Base-by-base conservation (phyloP, 2,329 filamentous ascomycete genomes). In the Ascochyta fabae region DNA sequence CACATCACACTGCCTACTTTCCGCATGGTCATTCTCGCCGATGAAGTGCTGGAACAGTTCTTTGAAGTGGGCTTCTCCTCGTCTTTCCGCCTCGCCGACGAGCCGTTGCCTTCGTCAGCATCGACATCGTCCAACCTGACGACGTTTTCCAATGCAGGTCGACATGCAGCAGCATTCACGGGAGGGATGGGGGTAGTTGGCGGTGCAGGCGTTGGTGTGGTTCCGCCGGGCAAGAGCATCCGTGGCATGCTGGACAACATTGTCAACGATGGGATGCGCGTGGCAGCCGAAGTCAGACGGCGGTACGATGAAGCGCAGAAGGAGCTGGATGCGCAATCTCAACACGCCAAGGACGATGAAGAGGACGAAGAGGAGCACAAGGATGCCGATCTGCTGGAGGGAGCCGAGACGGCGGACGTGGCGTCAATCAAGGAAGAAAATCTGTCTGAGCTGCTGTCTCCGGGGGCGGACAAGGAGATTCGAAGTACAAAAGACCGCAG, bases 1-100 rank as follows among this genome's bases (percentile, higher is more conserved):
- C 90, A 97, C 73, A 97, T 99, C 70, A 98, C 95, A 0, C 84
- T 99, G 1, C 95, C 95, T 1, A 99, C 95, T 0, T 99, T 99
- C 83, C 89, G 95, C 62, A 99, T 99, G 95, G 92, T 99, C 3
- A 91, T 99, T 9, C 86, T 99, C 7, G 95, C 95, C 39, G 95
- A 99, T 70, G 95, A 99, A 75, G 84, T 96, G 0, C 85, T 99
- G 6, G 94, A 99, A 70, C 91, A 96, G 65, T 99, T 99, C 78
- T 99, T 99, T 73, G 95, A 99, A 78, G 91, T 91, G 0, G 96
- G 92, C 36, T 97, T 98, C 78, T 92, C 94, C 0, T 87, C 90
- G 47, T 96, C 92, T 1, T 96, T 99, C 84, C 92, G 91, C 68
- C 87, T 97, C 42, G 88, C 91, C 23, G 90, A 96, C 56, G 79